These are phyloP conservation scores for Gyrodon lividus DNA, from an alignment of 768 basidiomycete genomes.

Conservation along the genomic window DNA sequence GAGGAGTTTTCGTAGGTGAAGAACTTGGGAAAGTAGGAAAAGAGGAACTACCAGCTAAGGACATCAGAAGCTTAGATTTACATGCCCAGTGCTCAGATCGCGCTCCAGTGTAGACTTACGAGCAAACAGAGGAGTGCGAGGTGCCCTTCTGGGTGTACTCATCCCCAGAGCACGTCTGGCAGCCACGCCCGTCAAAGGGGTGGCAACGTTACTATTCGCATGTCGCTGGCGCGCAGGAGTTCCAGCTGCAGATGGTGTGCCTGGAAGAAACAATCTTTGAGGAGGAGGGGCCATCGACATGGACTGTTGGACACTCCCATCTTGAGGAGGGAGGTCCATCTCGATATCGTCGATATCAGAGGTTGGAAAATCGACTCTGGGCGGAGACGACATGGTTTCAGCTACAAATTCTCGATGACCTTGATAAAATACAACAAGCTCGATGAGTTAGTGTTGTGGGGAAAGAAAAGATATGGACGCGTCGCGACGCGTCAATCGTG, in stretches of 20 bases:
- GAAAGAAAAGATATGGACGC: slow-evolving; percentile 33
- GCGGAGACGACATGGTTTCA: slow-evolving; percentile 60
- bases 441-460: slow-evolving; percentile 2
- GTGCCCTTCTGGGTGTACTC: slow-evolving; percentile 49
- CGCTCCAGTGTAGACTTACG: slow-evolving; percentile 35
- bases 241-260: slow-evolving; percentile 51
- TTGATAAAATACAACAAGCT: background rate
- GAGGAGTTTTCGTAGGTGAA: slow-evolving; percentile 51
- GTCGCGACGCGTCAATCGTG: slow-evolving; percentile 54
- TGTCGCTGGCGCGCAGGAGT: slow-evolving; percentile 45
- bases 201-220: slow-evolving; percentile 38
- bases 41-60: slow-evolving; percentile 54
- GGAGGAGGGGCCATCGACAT: slow-evolving; percentile 41
- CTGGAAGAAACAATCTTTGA: slow-evolving; percentile 53
- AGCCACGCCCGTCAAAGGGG: slow-evolving; percentile 43
- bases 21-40: slow-evolving; percentile 66
- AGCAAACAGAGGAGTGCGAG: slow-evolving; percentile 46
- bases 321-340: slow-evolving; percentile 41
- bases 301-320: slow-evolving; percentile 34
- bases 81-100: background rate
- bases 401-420: background rate
- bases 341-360: slow-evolving; percentile 55
- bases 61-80: slow-evolving; percentile 1
- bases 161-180: slow-evolving; percentile 56
- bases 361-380: slow-evolving; percentile 61